A percentile compares a stretch with the other conserved stretches of the same genome.
Evolutionary conservation across 768 basidiomycete species (phyloP).

Genomic region (Suillus luteus): DNA sequence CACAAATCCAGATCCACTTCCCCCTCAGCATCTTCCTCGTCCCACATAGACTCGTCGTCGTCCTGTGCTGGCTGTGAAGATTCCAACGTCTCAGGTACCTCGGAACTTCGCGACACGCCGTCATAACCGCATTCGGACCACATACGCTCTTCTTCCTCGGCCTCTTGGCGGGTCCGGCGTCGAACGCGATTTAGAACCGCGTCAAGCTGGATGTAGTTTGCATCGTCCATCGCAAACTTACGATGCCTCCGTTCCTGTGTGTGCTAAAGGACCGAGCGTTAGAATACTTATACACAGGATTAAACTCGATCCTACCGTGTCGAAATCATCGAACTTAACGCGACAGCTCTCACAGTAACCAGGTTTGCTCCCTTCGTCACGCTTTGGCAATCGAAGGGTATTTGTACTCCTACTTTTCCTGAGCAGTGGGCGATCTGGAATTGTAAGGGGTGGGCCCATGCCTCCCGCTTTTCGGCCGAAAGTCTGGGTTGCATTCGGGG

Average conservation of each 20-base stretch:
- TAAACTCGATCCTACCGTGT: conserved; percentile 52
- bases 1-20: conserved; percentile 25
- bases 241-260: conserved; percentile 70
- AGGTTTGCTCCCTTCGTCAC: conserved; percentile 86
- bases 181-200: conserved; percentile 63
- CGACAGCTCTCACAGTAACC: conserved; percentile 99
- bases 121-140: conserved; percentile 14
- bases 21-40: conserved; percentile 22
- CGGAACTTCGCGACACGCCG: conserved; percentile 16
- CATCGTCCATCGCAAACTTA: conserved; percentile 75
- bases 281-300: conserved; percentile 1
- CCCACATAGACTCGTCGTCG: conserved; percentile 28
- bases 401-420: conserved; percentile 83
- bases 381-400: conserved; percentile 69
- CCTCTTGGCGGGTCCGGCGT: conserved; percentile 40
- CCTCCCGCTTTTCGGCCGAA: conserved; percentile 27
- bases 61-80: conserved; percentile 20
- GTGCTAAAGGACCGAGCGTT: conserved; percentile 53
- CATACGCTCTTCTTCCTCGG: conserved; percentile 29
- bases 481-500: conserved; percentile 18
- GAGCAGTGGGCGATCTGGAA: conserved; percentile 57
- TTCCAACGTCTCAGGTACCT: conserved; percentile 24
- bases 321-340: conserved; percentile 85
- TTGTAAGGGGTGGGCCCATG: conserved; percentile 71
- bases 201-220: conserved; percentile 83